Base-by-base conservation (phyloP, 75 land plant genomes). In the Pseudotsuga menziesii region DNA sequence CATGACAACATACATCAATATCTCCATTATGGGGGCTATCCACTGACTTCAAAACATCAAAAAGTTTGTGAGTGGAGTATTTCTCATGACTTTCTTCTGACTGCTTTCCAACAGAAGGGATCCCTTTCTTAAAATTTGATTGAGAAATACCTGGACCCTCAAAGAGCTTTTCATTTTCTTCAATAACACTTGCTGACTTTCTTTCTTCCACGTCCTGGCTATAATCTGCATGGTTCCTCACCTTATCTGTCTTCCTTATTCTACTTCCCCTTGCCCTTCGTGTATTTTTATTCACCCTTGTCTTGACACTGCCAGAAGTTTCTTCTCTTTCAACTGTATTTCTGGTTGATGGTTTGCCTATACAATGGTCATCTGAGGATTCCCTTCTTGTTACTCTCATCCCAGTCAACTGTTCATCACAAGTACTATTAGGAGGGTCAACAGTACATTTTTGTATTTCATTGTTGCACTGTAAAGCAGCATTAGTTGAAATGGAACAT, bases 321-420 rank as follows among this genome's bases (percentile, higher is more conserved):
- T 63, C 67, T 63, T 63, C 67, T 32, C 67, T 63, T 63, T 63
- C 67, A 8, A 63, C 35, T 27, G 15, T 27, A 27, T 63, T 35
- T 29, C 29, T 63, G 32, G 35, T 27, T 29, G 67, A 13, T 63
- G 39, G 29, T 63, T 63, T 63, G 4, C 67, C 67, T 63, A 25
- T 63, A 29, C 35, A 12, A 63, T 63, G 4, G 17, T 63, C 35
- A 63, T 35, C 14, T 25, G 11, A 17, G 11, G 35, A 63, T 63
- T 63, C 17, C 29, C 29, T 63, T 29, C 67, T 35, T 27, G 16
- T 3, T 27, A 29, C 29, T 63, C 29, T 29, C 16, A 3, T 63
- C 29, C 23, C 35, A 32, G 4, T 63, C 19, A 63, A 27, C 29
- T 22, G 19, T 14, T 7, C 29, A 63, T 63, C 67, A 26, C 17